Base-by-base conservation (phyloP, 306 rosid genomes). In the Malus asiatica region DNA sequence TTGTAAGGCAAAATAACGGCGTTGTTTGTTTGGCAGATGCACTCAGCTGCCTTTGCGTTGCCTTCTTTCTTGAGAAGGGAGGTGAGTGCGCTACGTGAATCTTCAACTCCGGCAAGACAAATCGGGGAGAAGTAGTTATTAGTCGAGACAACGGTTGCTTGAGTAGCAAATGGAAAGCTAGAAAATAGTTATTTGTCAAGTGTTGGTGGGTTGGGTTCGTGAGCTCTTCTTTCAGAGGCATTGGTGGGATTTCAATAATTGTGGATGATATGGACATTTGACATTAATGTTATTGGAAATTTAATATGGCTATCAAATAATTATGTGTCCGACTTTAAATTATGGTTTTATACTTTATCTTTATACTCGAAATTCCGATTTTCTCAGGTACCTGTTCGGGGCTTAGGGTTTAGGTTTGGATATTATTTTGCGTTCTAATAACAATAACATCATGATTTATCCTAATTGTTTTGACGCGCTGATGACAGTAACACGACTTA, bases 1-100 rank as follows among this genome's bases (percentile, higher is more conserved):
- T 30, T 25, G 57, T 23, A 38, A 13, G 25, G 68, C 42, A 70
- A 46, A 46, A 73, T 6, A 14, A 32, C 29, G 29, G 29, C 29
- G 29, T 46, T 38, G 42, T 72, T 59, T 38, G 62, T 32, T 66
- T 63, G 51, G 76, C 90, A 94, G 98, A 81, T 94, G 86, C 98
- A 94, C 82, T 69, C 80, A 5, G 98, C 98, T 70, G 98, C 98
- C 68, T 91, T 92, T 86, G 92, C 93, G 22, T 82, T 92, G 90
- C 97, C 97, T 46, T 14, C 89, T 55, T 90, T 92, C 78, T 67
- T 92, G 84, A 90, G 79, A 85, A 87, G 86, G 86, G 97, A 90
- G 82, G 88, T 88, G 82, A 82, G 85, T 45, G 77, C 71, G 42
- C 82, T 84, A 62, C 66, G 78, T 6, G 85, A 77, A 55, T 64